phyloP scores from a whole-genome alignment of 2,329 filamentous ascomycete genomes.

The Apiospora aurea region DNA sequence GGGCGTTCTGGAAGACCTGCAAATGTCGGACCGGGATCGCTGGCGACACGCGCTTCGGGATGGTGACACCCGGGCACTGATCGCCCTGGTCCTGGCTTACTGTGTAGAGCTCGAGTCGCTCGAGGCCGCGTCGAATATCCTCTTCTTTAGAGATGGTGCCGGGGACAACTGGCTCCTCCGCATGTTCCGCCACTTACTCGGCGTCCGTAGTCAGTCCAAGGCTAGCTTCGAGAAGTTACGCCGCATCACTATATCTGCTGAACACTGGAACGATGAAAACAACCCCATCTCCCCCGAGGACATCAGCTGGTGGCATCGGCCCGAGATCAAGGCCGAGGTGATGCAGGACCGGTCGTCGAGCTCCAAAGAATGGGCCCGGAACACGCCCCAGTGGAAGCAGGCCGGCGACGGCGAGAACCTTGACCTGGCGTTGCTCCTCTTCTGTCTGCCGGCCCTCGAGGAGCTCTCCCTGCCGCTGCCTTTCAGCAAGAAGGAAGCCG shows the following conservation, averaged over 20 bases:
- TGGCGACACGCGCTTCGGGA: not conserved
- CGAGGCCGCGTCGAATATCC: not conserved
- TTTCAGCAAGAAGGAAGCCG: not conserved
- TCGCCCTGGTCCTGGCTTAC: not conserved
- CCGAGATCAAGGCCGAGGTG: not conserved
- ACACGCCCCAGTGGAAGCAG: not conserved
- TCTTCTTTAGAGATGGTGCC: not conserved
- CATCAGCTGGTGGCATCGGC: not conserved
- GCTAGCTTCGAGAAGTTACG: not conserved
- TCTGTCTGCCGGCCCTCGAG: not conserved
- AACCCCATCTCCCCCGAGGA: not conserved
- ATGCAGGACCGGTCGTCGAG: not conserved
- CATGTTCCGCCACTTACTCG: not conserved
- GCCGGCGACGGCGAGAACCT: not conserved
- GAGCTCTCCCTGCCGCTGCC: slow-evolving; percentile 1
- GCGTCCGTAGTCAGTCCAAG: not conserved
- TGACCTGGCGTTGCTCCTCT: not conserved
- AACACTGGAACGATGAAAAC: not conserved
- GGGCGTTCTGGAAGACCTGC: not conserved
- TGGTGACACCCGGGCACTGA: not conserved
- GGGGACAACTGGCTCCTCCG: not conserved
- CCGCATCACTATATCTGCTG: not conserved
- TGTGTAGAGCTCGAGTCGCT: not conserved
- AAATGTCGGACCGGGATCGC: not conserved
- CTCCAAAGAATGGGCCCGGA: not conserved